Evolutionary conservation across 2,329 filamentous ascomycete genomes (phyloP), one percentile per base, ranked within the genome.

Genomic region (Paracoccidioides brasiliensis): DNA sequence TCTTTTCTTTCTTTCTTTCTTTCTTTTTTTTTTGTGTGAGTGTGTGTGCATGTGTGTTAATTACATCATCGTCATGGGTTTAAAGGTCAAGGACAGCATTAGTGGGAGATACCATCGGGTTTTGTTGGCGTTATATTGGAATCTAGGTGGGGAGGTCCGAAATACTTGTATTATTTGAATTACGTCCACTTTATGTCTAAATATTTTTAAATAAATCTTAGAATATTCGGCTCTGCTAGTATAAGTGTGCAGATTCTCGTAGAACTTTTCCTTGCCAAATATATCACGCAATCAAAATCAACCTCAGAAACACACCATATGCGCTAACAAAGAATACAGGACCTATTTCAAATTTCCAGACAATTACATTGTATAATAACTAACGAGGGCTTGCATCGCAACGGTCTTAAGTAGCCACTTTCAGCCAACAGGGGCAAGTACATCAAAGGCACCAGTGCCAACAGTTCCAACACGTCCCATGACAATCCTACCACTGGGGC

Each of bases 361-460:
- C 22, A 22, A 22, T 22, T 2, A 22, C 22, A 22, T 22, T 22
- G 22, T 22, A 2, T 22, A 41, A 60, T 15, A 57, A 57, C 59
- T 59, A 54, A n/a, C 15, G 22, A 44, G 42, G 22, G 15, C 15
- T 22, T 14, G 14, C 10, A 53, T 45, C 46, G 60, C 37, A 55
- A 51, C 55, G 51, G 52, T 38, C 22, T n/a, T 30, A 5, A 45
- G 51, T 32, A 28, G 28, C 5, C 48, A 9, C 50, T 32, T 62
- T 61, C 70, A 74, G 64, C 68, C 71, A 60, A 76, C 71, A 61
- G 74, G 73, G 65, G 77, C 74, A 66, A 96, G 76, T 45, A 98
- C 84, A 73, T 97, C 90, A 71, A 97, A 97, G 22, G 85, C 82
- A 42, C 93, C 93, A 1, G 93, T 98, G 52, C 93, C 93, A 57